A percentile compares a stretch with the other conserved stretches of the same genome.
Evolutionary conservation across 495 filamentous ascomycete genomes (phyloP).

Genomic region (Penicillium cinerascens): DNA sequence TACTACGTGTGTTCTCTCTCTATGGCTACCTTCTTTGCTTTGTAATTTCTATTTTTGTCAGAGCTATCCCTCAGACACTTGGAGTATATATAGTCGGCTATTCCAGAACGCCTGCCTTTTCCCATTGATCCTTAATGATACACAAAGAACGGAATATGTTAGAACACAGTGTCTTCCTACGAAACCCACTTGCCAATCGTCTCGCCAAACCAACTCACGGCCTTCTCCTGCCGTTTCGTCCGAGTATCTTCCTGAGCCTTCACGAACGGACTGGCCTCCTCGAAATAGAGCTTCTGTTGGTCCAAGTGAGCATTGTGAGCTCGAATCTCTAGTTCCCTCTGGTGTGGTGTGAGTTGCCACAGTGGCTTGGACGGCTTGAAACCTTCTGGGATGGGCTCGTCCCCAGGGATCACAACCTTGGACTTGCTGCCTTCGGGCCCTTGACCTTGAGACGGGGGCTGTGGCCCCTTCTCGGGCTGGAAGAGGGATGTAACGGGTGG

Average conservation of each 20-base stretch:
- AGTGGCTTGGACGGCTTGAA: constrained; percentile 51
- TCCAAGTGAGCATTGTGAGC: constrained; percentile 58
- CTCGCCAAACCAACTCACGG: constrained; percentile 52
- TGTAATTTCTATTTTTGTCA: too few relatives aligned
- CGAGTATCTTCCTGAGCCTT: constrained; percentile 56
- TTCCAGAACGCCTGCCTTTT: not conserved
- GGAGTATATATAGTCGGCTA: not conserved
- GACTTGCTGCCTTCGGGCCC: not conserved
- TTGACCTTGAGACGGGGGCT: not conserved
- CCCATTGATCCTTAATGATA: not conserved
- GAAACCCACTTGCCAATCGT: constrained; percentile 46
- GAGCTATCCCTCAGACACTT: too few relatives aligned
- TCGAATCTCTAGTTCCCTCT: constrained; percentile 63
- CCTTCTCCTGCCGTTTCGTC: constrained; percentile 55
- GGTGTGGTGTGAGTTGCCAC: constrained; percentile 56
- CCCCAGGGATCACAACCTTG: constrained; percentile 33
- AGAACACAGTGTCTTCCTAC: constrained; percentile 11
- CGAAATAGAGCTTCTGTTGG: constrained; percentile 52
- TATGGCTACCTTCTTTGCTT: not conserved
- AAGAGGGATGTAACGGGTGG: constrained; percentile 41
- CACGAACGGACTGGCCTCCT: constrained; percentile 51
- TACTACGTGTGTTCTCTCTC: not conserved
- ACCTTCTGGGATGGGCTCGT: constrained; percentile 31
- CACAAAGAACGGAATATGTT: not conserved
- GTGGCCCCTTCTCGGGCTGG: constrained; percentile 29